These are phyloP conservation scores for Cytospora mali DNA, from an alignment of 2,329 filamentous ascomycete genomes.

Conservation along the genomic window DNA sequence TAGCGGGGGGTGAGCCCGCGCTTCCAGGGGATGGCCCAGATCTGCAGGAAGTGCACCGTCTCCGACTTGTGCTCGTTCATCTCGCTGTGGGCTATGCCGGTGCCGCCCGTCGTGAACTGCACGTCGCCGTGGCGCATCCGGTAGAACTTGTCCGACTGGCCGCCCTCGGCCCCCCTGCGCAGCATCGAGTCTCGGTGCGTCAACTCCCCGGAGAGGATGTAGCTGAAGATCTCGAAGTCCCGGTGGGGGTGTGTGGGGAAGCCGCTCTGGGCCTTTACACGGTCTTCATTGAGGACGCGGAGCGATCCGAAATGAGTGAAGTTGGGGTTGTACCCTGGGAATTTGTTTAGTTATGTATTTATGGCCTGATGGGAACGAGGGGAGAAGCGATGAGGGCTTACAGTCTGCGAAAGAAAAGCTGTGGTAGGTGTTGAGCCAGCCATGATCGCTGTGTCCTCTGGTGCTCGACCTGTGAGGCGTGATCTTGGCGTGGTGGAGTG, in stretches of 20 bases:
- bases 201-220: conserved; percentile 82
- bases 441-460: conserved; percentile 78
- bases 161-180: conserved; percentile 65
- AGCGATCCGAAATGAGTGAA: conserved; percentile 74
- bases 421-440: conserved; percentile 87
- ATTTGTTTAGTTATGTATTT: not conserved
- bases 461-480: conserved; percentile 70
- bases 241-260: conserved; percentile 86
- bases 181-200: conserved; percentile 88
- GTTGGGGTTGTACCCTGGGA: conserved; percentile 58
- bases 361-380: not conserved
- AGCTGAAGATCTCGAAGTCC: conserved; percentile 88
- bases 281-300: conserved; percentile 87
- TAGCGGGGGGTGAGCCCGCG: conserved; percentile 73
- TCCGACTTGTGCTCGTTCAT: conserved; percentile 73
- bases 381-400: not conserved
- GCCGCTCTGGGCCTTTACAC: conserved; percentile 71
- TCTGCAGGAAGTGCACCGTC: conserved; percentile 83
- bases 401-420: conserved; percentile 80
- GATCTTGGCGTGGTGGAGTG: conserved; percentile 70
- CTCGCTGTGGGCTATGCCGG: conserved; percentile 78
- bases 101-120: conserved; percentile 88
- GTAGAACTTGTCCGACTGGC: conserved; percentile 64
- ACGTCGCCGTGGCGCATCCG: conserved; percentile 79
- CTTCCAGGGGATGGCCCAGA: conserved; percentile 83